These are phyloP conservation scores for Taxawa tesnikishii DNA, from an alignment of 2,329 filamentous ascomycete species.

Conservation along the genomic window DNA sequence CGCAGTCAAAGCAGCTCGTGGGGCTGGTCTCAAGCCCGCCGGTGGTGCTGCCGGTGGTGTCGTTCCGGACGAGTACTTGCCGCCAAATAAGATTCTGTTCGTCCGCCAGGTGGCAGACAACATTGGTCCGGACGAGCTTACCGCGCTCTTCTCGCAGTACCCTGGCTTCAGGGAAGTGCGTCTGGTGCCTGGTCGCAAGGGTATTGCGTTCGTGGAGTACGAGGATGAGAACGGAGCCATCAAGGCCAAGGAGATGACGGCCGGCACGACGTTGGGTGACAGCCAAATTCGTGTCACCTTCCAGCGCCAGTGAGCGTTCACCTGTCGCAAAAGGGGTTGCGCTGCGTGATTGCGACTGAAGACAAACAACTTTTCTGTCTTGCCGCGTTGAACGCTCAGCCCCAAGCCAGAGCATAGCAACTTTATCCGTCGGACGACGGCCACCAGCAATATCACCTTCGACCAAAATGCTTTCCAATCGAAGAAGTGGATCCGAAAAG, in stretches of 20 bases:
- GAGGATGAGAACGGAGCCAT: constrained; percentile 82
- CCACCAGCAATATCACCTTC: no score
- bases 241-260: constrained; percentile 83
- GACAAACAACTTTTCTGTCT: no score
- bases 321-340: no score
- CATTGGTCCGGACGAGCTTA: constrained; percentile 69
- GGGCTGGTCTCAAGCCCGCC: constrained; percentile 59
- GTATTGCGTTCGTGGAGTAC: constrained; percentile 95
- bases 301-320: constrained; percentile 58
- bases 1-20: constrained; percentile 53
- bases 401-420: no score
- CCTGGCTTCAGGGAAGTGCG: constrained; percentile 91
- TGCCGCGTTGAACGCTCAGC: no score
- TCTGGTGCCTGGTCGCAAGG: constrained; percentile 70
- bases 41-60: constrained; percentile 55
- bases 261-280: constrained; percentile 67
- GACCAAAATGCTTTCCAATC: no score
- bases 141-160: constrained; percentile 73
- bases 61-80: constrained; percentile 94
- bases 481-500: no score
- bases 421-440: no score
- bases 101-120: constrained; percentile 84
- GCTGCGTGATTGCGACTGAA: no score
- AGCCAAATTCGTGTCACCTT: constrained; percentile 91
- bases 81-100: constrained; percentile 94